phyloP scores from a whole-genome alignment of 441 rosid genomes.

The Populus hybrid region DNA sequence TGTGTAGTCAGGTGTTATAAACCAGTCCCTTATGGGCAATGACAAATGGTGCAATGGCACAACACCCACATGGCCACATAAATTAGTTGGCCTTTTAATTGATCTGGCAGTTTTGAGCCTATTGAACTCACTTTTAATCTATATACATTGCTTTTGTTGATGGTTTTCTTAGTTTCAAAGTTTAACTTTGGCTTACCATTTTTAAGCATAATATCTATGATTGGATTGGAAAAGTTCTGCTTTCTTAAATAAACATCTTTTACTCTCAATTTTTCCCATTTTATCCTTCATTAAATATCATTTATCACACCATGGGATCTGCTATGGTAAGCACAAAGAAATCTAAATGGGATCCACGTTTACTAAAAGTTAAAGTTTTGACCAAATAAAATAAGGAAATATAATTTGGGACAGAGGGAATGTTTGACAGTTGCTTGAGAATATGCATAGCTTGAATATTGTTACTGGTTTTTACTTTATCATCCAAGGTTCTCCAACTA shows the following conservation, averaged over 20 bases:
- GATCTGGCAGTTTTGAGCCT: background rate
- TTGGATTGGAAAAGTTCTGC: background rate
- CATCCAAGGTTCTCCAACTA: background rate
- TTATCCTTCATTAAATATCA: background rate
- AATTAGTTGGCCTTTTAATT: background rate
- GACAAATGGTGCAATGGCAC: background rate
- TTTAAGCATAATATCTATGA: background rate
- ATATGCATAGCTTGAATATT: background rate
- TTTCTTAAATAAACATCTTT: background rate
- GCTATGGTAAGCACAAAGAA: background rate
- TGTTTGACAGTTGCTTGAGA: background rate
- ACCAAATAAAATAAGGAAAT: background rate
- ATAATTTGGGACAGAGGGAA: background rate
- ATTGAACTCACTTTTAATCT: background rate
- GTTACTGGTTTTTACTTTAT: background rate
- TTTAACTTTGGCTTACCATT: background rate
- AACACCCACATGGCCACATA: background rate
- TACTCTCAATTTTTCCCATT: background rate
- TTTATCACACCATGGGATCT: background rate
- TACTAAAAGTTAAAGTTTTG: background rate
- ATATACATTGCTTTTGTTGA: background rate
- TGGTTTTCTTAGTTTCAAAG: background rate
- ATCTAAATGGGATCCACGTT: background rate
- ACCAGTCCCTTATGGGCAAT: background rate
- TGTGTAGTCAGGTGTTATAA: background rate